Conservation (phyloP, 495 filamentous ascomycete species). For the Pseudotulostoma volvatum region DNA sequence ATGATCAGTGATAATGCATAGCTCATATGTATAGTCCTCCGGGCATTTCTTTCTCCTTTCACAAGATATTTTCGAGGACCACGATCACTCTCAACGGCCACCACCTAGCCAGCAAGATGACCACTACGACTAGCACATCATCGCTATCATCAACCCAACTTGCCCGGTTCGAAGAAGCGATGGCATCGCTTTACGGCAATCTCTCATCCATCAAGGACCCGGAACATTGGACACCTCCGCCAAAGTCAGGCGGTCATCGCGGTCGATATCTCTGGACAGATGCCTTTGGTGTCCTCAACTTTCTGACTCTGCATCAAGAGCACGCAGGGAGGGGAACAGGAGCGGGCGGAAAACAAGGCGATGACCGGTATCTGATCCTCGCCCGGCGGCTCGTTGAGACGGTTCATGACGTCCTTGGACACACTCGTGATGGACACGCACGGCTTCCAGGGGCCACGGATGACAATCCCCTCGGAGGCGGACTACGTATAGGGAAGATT, state of each 20-base stretch:
- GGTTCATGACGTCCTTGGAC: slow-evolving; percentile 41
- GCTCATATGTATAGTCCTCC: no score
- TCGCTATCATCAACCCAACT: no score
- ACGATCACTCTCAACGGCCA: no score
- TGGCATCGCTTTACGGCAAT: slow-evolving; percentile 26
- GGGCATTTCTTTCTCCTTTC: no score
- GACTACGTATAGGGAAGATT: slow-evolving; percentile 46
- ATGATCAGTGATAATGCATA: no score
- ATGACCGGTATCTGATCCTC: slow-evolving; percentile 33
- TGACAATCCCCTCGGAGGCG: slow-evolving; percentile 38
- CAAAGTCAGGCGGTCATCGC: slow-evolving; percentile 40
- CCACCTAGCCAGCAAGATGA: no score
- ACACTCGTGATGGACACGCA: slow-evolving; percentile 31
- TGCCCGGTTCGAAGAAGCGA: slow-evolving; percentile 21
- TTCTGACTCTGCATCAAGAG: slow-evolving; percentile 41
- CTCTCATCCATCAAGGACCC: slow-evolving; percentile 18
- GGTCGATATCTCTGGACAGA: slow-evolving; percentile 57
- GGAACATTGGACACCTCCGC: slow-evolving; percentile 26
- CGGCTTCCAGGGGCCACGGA: slow-evolving; percentile 39
- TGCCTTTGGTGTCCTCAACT: slow-evolving; percentile 51
- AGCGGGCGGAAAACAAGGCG: slow-evolving; percentile 8
- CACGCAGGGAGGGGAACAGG: slow-evolving; percentile 12
- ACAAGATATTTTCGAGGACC: no score
- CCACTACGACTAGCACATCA: no score
- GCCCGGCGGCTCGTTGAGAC: slow-evolving; percentile 34